Evolutionary conservation across 768 basidiomycete genomes (phyloP).

Genomic region (Krasilnikovozyma curviuscula): DNA sequence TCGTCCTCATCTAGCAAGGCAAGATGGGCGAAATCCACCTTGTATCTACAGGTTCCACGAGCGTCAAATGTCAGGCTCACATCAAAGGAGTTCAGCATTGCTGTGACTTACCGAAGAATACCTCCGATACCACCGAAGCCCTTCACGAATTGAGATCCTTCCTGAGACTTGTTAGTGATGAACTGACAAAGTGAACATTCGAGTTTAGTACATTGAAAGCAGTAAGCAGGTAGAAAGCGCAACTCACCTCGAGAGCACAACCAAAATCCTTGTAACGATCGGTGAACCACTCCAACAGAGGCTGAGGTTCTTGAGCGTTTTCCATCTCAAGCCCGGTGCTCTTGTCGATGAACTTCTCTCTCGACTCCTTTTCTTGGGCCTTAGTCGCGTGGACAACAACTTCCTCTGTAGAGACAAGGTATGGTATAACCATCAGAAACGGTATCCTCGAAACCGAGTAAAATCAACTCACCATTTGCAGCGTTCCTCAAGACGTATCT

Average conservation of each 20-base stretch:
- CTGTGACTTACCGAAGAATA: conserved; percentile 32
- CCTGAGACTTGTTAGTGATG: conserved; percentile 87
- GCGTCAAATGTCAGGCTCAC: neutral
- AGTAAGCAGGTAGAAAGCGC: neutral
- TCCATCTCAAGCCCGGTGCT: conserved; percentile 95
- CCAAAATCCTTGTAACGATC: conserved; percentile 98
- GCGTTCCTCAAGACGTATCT: conserved; percentile 80
- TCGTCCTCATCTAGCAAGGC: conserved; percentile 29
- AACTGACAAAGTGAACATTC: conserved; percentile 33
- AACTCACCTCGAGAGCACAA: conserved; percentile 50
- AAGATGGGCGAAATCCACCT: conserved; percentile 82
- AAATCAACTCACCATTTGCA: conserved; percentile 45
- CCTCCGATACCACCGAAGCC: conserved; percentile 98
- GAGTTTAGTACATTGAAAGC: neutral
- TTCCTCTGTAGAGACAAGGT: conserved; percentile 40
- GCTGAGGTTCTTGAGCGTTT: conserved; percentile 54
- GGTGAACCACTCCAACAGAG: conserved; percentile 93
- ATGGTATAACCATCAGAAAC: neutral
- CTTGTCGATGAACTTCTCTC: conserved; percentile 88
- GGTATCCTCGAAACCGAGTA: neutral
- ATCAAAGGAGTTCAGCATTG: neutral
- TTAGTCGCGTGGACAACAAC: conserved; percentile 56
- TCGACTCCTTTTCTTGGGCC: conserved; percentile 69
- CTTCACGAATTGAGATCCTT: conserved; percentile 94
- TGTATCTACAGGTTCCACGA: conserved; percentile 42